Evolutionary conservation across 192 early-diverging fungal genomes (phyloP), one percentile per base, ranked within the genome.

Genomic region (Coemansia biformis): DNA sequence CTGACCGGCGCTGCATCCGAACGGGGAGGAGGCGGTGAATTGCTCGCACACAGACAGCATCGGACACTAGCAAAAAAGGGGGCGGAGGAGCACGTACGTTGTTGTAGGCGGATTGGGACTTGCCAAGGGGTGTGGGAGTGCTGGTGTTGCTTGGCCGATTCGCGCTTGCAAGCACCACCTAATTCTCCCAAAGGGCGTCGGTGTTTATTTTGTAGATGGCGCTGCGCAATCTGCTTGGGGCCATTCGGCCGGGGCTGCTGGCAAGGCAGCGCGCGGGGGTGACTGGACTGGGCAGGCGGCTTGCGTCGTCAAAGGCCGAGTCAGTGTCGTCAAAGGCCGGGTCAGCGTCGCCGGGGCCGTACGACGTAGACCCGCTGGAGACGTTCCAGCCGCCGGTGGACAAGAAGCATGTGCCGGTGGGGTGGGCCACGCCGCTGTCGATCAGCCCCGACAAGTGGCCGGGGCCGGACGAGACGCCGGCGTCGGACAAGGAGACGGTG

Each of bases 361-460:
- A 62, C 29, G 33, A 54, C 7, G 34, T 21, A 53, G 64, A 67
- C 40, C 47, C 57, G 8, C 9, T 48, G 29, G 68, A 64, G 46
- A 65, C 50, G 24, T 61, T 73, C 30, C 54, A 57, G 24, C 49
- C 40, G 16, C 44, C 52, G 19, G 54, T 57, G 22, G 48, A 50
- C 51, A 73, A 54, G 29, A 60, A 49, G 41, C 48, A 42, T 16
- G 52, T 57, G 36, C 69, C 69, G 8, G 54, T 58, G 0, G 69
- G 69, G 1, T 73, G 69, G 69, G 62, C 51, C 2, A 53, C 62
- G 12, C 69, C 69, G 11, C 50, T 61, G 58, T 44, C 61, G 15
- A 9, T 73, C 0, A 65, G 69, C 22, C 69, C 69, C 8, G 58
- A 47, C 42, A 54, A 51, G 23, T 73, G 69, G 69, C 69, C 69